phyloP scores from a whole-genome alignment of 1,139 yeast species.

The Nakaseomyces kungkrabaensis region DNA sequence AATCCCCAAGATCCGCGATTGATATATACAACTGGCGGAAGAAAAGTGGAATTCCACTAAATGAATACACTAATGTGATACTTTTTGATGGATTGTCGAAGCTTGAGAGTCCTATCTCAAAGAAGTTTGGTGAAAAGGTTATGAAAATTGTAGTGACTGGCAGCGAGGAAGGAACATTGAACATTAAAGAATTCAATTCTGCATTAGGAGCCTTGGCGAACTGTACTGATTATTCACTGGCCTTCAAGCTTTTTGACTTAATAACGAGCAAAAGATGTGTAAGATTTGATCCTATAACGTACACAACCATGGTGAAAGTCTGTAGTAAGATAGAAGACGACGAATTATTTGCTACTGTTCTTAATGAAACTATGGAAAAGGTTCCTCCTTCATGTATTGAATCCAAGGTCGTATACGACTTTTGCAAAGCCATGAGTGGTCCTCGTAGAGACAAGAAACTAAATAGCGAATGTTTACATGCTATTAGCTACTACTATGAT shows the following conservation, averaged over 20 bases:
- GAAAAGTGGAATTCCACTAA: slow-evolving; percentile 48
- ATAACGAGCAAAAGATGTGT: slow-evolving; percentile 11
- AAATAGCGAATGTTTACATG: not conserved
- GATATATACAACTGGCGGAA: slow-evolving; percentile 44
- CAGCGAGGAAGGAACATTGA: slow-evolving; percentile 13
- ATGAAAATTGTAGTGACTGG: slow-evolving; percentile 14
- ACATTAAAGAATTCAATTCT: slow-evolving; percentile 23
- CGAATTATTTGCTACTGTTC: slow-evolving; percentile 12
- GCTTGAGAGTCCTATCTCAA: slow-evolving; percentile 17
- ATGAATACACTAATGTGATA: slow-evolving; percentile 46
- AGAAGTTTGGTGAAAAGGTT: slow-evolving; percentile 16
- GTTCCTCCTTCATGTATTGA: slow-evolving; percentile 17
- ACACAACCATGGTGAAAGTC: slow-evolving; percentile 18
- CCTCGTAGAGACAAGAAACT: not conserved
- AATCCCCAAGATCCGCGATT: slow-evolving; percentile 38
- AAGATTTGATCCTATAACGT: slow-evolving; percentile 19
- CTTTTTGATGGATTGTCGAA: slow-evolving; percentile 50
- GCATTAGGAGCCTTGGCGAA: slow-evolving; percentile 26
- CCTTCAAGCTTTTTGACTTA: slow-evolving; percentile 17
- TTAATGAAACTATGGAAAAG: slow-evolving; percentile 13
- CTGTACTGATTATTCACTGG: slow-evolving; percentile 16
- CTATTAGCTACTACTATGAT: not conserved
- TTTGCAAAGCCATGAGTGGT: slow-evolving; percentile 10
- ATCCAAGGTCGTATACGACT: slow-evolving; percentile 17
- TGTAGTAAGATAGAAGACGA: slow-evolving; percentile 15